phyloP scores from a whole-genome alignment of 768 basidiomycete species.

The Leccinum aurantiacum region DNA sequence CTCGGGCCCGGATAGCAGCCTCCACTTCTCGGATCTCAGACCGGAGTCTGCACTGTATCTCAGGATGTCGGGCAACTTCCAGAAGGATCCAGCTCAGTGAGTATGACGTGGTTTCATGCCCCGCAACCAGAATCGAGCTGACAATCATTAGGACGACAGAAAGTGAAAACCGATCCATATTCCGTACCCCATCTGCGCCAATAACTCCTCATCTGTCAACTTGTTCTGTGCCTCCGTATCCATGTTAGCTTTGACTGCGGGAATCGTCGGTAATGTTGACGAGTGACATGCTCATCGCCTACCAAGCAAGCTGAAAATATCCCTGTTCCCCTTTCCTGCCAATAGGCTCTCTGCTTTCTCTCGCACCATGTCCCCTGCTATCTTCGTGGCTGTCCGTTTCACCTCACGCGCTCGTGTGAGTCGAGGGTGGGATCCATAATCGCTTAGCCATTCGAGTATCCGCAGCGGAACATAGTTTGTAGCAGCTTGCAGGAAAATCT shows the following conservation, averaged over 20 bases:
- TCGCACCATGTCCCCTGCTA: slow-evolving; percentile 16
- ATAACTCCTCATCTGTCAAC: slow-evolving; percentile 18
- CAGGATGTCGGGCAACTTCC: slow-evolving; percentile 57
- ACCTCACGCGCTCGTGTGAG: slow-evolving; percentile 17
- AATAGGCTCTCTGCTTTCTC: slow-evolving; percentile 18
- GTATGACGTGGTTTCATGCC: slow-evolving; percentile 63
- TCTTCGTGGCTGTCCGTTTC: background rate
- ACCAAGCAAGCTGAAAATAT: slow-evolving; percentile 41
- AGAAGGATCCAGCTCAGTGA: slow-evolving; percentile 61
- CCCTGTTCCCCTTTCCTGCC: slow-evolving; percentile 15
- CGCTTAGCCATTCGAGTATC: slow-evolving; percentile 35
- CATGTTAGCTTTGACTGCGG: slow-evolving; percentile 31
- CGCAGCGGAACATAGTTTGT: slow-evolving; percentile 14
- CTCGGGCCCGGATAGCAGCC: slow-evolving; percentile 11
- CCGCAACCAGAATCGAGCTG: slow-evolving; percentile 49
- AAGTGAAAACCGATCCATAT: background rate
- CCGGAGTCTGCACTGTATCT: slow-evolving; percentile 61
- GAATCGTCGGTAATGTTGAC: background rate
- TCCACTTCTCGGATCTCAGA: slow-evolving; percentile 19
- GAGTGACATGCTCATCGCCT: background rate
- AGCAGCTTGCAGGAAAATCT: slow-evolving; percentile 17
- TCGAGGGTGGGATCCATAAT: slow-evolving; percentile 25
- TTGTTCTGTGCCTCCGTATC: slow-evolving; percentile 25
- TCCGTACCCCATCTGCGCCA: slow-evolving; percentile 22
- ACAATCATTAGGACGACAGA: background rate